Percentiles rank a stretch among this genome's conserved stretches.
Conservation (phyloP, 2,329 filamentous ascomycete genomes). For the Botryosphaeria dothidea region DNA sequence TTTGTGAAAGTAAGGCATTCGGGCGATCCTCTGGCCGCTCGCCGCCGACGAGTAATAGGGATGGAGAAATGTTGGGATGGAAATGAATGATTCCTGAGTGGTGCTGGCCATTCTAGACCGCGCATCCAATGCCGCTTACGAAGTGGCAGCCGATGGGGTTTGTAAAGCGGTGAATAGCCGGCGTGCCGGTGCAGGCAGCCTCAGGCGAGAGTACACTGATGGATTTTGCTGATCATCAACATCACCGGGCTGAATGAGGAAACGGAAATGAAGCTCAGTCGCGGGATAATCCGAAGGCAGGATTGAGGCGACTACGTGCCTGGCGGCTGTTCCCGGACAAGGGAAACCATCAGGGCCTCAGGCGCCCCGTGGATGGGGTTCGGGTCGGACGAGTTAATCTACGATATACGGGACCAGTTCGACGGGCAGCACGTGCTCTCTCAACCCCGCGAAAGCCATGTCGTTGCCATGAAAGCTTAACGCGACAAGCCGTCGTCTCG, state of each 20-base stretch:
- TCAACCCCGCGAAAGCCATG: not conserved
- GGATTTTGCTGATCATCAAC: not conserved
- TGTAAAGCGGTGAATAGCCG: not conserved
- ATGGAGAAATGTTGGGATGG: not conserved
- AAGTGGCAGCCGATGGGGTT: not conserved
- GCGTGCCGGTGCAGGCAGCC: not conserved
- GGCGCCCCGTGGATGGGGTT: not conserved
- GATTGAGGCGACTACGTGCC: not conserved
- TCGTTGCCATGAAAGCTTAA: not conserved
- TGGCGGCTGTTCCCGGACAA: not conserved
- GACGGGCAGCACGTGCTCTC: not conserved
- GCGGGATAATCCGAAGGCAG: not conserved
- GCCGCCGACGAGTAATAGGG: not conserved
- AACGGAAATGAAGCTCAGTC: not conserved
- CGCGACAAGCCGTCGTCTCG: not conserved
- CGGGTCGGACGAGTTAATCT: not conserved
- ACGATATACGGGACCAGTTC: not conserved
- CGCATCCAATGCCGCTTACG: not conserved
- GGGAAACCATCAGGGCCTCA: not conserved
- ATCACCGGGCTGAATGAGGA: not conserved
- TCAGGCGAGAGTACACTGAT: not conserved
- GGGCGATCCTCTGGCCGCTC: no score
- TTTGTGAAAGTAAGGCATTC: no score
- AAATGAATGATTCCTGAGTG: not conserved
- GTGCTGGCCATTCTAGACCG: not conserved